phyloP scores from a whole-genome alignment of 2,329 filamentous ascomycete species.

The Fusarium decemcellulare region DNA sequence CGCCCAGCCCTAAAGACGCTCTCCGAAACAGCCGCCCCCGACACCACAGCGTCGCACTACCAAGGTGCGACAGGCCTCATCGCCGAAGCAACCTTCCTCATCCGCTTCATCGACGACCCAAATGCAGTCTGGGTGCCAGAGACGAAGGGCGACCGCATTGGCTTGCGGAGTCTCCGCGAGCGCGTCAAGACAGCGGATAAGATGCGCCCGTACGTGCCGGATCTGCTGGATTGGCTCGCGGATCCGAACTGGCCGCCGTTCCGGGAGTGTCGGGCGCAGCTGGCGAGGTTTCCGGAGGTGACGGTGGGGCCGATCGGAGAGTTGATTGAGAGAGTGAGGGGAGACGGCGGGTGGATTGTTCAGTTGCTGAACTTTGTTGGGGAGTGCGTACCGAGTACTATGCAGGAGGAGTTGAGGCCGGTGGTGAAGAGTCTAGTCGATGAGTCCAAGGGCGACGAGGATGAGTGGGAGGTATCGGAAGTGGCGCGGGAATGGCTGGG shows the following conservation, averaged over 20 bases:
- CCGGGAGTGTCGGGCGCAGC: slow-evolving; percentile 4
- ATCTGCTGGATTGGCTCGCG: slow-evolving; percentile 15
- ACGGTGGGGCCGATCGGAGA: slow-evolving; percentile 11
- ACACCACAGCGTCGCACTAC: neutral
- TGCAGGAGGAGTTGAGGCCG: slow-evolving; percentile 4
- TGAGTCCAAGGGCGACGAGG: slow-evolving; percentile 12
- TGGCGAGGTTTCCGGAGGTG: slow-evolving; percentile 11
- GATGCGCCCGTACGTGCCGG: slow-evolving; percentile 17
- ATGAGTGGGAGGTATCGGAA: slow-evolving; percentile 13
- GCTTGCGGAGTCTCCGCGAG: slow-evolving; percentile 8
- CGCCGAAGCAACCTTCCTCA: neutral
- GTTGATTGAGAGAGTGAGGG: slow-evolving; percentile 3
- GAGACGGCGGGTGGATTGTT: slow-evolving; percentile 18
- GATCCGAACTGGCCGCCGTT: slow-evolving; percentile 17
- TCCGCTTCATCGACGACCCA: slow-evolving; percentile 8
- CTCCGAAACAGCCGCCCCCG: neutral
- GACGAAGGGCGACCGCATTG: neutral
- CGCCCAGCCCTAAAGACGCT: slow-evolving; percentile 4
- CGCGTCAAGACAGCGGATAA: slow-evolving; percentile 1
- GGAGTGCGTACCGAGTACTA: neutral
- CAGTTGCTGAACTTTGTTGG: slow-evolving; percentile 6
- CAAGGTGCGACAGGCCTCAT: neutral
- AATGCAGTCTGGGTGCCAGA: slow-evolving; percentile 8
- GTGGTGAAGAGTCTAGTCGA: neutral
- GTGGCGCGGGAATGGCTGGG: slow-evolving; percentile 10